A percentile compares a stretch with the other conserved stretches of the same genome.
These are phyloP conservation scores for Golubevia sp. DNA, from an alignment of 1,284 basidiomycete species.

Conservation along the genomic window DNA sequence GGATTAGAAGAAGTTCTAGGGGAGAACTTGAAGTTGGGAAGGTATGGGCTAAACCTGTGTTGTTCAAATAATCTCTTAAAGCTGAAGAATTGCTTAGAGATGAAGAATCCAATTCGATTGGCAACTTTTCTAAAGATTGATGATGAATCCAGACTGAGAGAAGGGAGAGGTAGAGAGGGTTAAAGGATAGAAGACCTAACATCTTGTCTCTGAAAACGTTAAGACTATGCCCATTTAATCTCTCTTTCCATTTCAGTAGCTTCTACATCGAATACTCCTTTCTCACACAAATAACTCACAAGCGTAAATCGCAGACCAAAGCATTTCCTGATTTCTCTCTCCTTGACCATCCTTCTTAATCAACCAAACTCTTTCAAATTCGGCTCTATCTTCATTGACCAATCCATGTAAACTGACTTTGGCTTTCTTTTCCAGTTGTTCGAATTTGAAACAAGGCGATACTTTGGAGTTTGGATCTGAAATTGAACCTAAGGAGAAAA, in stretches of 20 bases:
- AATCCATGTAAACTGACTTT: slow-evolving; percentile 19
- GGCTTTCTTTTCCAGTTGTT: background rate
- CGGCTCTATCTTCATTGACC: slow-evolving; percentile 24
- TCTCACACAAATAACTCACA: slow-evolving; percentile 11
- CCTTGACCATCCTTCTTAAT: slow-evolving; percentile 5
- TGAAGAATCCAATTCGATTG: slow-evolving; percentile 8
- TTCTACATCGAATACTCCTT: too few species aligned
- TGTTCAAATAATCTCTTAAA: slow-evolving; percentile 5
- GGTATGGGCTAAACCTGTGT: slow-evolving; percentile 18
- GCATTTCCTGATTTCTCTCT: background rate
- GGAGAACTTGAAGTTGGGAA: slow-evolving; percentile 13
- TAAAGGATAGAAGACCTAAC: background rate
- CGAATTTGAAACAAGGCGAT: too few species aligned
- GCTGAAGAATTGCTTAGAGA: background rate
- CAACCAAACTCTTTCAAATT: slow-evolving; percentile 14
- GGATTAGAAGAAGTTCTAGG: slow-evolving; percentile 62
- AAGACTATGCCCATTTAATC: too few species aligned
- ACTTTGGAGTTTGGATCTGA: too few species aligned
- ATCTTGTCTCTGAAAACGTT: too few species aligned
- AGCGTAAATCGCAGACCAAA: slow-evolving; percentile 24
- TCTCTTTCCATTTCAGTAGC: too few species aligned
- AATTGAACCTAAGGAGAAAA: too few species aligned
- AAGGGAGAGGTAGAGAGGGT: background rate
- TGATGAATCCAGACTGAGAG: slow-evolving; percentile 25
- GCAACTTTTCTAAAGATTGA: slow-evolving; percentile 16